Percentiles rank a stretch among this genome's conserved stretches.
Evolutionary conservation across 495 filamentous ascomycete genomes (phyloP).

Genomic region (Evernia prunastri): DNA sequence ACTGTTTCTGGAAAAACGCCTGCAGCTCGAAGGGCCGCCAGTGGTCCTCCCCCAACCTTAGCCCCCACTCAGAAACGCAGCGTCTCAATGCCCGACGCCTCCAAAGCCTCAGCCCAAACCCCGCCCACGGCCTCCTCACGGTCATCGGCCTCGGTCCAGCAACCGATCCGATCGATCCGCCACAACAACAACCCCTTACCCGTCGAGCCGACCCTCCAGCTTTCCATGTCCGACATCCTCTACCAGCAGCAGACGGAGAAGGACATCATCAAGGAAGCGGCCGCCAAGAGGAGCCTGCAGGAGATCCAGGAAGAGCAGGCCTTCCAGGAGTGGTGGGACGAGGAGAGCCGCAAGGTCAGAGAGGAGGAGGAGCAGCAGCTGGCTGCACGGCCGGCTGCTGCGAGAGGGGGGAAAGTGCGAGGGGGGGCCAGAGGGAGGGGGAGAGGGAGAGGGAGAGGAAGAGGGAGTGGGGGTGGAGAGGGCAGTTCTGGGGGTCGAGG

Average conservation of each 20-base stretch:
- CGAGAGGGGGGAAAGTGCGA: conserved; percentile 23
- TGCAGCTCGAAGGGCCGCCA: conserved; percentile 23
- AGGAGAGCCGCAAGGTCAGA: conserved; percentile 66
- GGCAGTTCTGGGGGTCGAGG: not conserved
- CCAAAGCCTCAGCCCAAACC: conserved; percentile 20
- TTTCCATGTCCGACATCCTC: conserved; percentile 83
- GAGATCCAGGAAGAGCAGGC: conserved; percentile 96
- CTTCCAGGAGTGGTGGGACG: conserved; percentile 98
- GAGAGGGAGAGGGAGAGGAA: conserved; percentile 15
- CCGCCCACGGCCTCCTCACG: conserved; percentile 23
- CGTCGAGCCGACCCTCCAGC: conserved; percentile 53
- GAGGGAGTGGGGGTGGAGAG: not conserved
- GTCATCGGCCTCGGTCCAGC: conserved; percentile 21
- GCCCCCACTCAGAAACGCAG: conserved; percentile 8
- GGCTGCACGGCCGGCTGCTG: conserved; percentile 27
- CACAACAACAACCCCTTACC: conserved; percentile 41
- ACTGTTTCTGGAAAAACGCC: conserved; percentile 50
- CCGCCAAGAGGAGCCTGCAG: conserved; percentile 73
- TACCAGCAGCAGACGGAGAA: conserved; percentile 81
- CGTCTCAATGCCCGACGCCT: conserved; percentile 10
- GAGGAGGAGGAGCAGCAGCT: conserved; percentile 62
- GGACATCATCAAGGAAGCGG: conserved; percentile 71
- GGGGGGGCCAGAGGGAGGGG: conserved; percentile 30
- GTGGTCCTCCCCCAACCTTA: conserved; percentile 8
- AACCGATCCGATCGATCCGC: conserved; percentile 44